Evolutionary conservation across 768 basidiomycete genomes (phyloP), one percentile per base, ranked within the genome.

Genomic region (Tulasnella sp.): DNA sequence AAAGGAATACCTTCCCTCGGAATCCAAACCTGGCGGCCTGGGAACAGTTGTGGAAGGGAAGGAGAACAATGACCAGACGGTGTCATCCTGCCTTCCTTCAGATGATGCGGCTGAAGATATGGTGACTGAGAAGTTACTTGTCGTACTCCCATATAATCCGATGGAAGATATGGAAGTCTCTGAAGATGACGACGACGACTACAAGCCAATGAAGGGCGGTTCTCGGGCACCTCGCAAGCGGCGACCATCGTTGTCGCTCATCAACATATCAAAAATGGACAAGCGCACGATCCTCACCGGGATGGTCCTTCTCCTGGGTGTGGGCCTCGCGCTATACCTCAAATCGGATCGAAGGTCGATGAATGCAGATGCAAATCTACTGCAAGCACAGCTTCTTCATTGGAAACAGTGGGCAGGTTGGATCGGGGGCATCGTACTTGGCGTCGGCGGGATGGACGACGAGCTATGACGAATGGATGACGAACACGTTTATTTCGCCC

Each of bases 251-350:
- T 38, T 38, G 27, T 19, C 15, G 34, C 34, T 5, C 34, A 5
- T 38, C 34, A 15, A 38, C 34, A 15, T 56, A 24, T 23, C 44
- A 26, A 56, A 56, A 24, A 19, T 59, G 13, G 58, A 59, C 58
- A 59, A 51, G 27, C 17, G 3, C 29, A 59, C 58, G 23, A 43
- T 51, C 19, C 58, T 59, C 29, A 34, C 56, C 27, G 51, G 49
- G 3, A 49, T 60, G 9, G 56, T 64, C 23, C 42, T 62, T 26
- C 45, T 58, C 13, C 41, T 63, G 7, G 61, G 62, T 27, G 43
- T 64, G 13, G 64, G 56, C 13, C 42, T 64, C 1, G 64, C 64
- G 17, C 29, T 54, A 24, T 64, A 64, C 34, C 32, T 29, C 60
- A 45, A 41, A 15, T 17, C 32, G 11, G 60, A 56, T 13, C 42